Evolutionary conservation across 139 green algal species (phyloP).

Genomic region (Dunaliella sp.): DNA sequence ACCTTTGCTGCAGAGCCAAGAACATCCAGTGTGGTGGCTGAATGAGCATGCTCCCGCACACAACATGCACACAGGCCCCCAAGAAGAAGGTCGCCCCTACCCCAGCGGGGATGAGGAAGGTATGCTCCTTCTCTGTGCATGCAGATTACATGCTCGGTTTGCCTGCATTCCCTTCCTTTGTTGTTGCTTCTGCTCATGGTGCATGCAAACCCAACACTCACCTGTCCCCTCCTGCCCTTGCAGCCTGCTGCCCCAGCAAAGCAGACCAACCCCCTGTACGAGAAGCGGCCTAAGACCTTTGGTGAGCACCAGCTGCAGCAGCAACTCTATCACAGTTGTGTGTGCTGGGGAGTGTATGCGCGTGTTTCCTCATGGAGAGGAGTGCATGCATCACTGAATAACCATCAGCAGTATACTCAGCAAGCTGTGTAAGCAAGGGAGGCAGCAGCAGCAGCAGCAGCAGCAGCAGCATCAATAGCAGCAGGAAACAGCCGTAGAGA

Average conservation of each 20-base stretch:
- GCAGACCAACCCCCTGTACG: slow-evolving; percentile 90
- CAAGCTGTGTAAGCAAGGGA: too few relatives aligned
- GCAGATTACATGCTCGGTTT: not conserved
- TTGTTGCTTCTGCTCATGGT: not conserved
- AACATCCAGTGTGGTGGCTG: not conserved
- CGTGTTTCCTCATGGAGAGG: too few relatives aligned
- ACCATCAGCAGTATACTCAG: too few relatives aligned
- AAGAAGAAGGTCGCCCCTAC: slow-evolving; percentile 83
- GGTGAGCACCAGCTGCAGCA: slow-evolving; percentile 50
- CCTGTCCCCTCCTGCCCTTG: not conserved
- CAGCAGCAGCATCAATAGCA: too few relatives aligned
- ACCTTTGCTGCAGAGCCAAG: too few relatives aligned
- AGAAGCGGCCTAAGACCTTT: slow-evolving; percentile 92
- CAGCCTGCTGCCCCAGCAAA: slow-evolving; percentile 67
- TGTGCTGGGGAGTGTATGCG: too few relatives aligned
- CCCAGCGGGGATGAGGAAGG: slow-evolving; percentile 70
- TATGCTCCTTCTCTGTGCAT: not conserved
- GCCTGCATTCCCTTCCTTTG: not conserved
- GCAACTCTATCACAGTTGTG: too few relatives aligned
- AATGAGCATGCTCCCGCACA: not conserved
- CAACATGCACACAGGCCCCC: slow-evolving; percentile 35
- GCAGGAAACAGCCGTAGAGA: too few relatives aligned
- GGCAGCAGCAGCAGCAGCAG: too few relatives aligned
- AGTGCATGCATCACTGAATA: too few relatives aligned
- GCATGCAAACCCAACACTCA: not conserved